Percentiles rank a stretch among this genome's conserved stretches.
Evolutionary conservation across 1,284 basidiomycete species (phyloP).

Genomic region (Fomitopsis betulina): DNA sequence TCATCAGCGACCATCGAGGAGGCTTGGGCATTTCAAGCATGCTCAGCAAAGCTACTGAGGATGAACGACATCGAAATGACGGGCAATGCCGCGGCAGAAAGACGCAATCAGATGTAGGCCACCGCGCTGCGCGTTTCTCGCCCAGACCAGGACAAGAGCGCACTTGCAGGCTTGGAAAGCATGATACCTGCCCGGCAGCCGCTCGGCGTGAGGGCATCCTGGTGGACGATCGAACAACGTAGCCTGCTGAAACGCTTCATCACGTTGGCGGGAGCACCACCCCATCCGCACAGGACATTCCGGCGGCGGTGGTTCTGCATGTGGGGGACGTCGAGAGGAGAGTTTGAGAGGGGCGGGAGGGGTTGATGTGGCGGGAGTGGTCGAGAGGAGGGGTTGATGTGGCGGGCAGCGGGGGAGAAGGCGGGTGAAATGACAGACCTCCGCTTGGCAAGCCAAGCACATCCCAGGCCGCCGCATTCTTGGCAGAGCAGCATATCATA

Average conservation of each 20-base stretch:
- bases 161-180: neutral
- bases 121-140: neutral
- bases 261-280: no score
- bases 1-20: no score
- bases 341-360: no score
- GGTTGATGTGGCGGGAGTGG: no score
- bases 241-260: neutral
- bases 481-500: slow-evolving; percentile 6
- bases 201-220: slow-evolving; percentile 1
- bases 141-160: neutral
- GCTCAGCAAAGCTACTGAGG: no score
- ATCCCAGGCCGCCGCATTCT: slow-evolving; percentile 6
- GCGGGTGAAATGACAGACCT: neutral
- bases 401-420: no score
- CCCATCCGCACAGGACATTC: no score
- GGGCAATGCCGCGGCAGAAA: neutral
- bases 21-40: no score
- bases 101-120: neutral
- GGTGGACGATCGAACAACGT: neutral
- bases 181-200: neutral
- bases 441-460: slow-evolving; percentile 9
- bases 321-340: no score
- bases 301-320: no score
- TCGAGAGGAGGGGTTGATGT: no score
- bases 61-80: no score